Evolutionary conservation across 2,329 filamentous ascomycete genomes (phyloP), one percentile per base, ranked within the genome.

Genomic region (Aspergillus udagawae): DNA sequence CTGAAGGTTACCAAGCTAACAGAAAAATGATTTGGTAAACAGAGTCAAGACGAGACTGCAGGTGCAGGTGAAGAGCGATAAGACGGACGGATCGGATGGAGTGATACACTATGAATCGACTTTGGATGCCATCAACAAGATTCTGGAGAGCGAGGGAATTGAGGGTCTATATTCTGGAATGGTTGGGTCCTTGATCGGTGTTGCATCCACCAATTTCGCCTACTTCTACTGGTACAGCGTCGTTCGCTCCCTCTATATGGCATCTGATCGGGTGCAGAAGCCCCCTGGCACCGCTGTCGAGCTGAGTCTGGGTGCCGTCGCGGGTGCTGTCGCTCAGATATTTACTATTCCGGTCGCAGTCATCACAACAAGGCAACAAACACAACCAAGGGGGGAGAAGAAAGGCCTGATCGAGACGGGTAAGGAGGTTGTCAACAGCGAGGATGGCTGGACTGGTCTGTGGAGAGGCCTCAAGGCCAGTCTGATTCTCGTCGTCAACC

Each of bases 211-310:
- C 53, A 99, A 99, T 76, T 99, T 99, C 73, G 94, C 94, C 68
- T 99, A 99, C 78, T 99, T 99, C 74, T 99, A 99, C 79, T 97
- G 93, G 92, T 97, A 97, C 74, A 93, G 91, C 4, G 78, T 94
- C 28, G 91, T 97, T 32, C 86, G 94, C 61, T 86, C 86, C 17
- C 75, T 96, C 21, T 97, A 97, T 73, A 76, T 90, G 63, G 76
- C 79, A 20, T 82, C 80, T 25, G 78, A 77, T 64, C 83, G 83
- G 63, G 78, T 84, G 44, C 73, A 82, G 60, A 83, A 83, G 64
- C 72, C 87, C 27, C 91, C 92, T 2, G 87, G 90, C 21, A 97
- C 92, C 0, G 84, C 89, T 4, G 82, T 88, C 48, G 94, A 99
- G 76, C 82, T 99, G 56, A 83, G 86, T 1, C 81, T 99, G 10